These are phyloP conservation scores for Azolla pinnata DNA, from an alignment of 75 land plant species.

Conservation along the genomic window DNA sequence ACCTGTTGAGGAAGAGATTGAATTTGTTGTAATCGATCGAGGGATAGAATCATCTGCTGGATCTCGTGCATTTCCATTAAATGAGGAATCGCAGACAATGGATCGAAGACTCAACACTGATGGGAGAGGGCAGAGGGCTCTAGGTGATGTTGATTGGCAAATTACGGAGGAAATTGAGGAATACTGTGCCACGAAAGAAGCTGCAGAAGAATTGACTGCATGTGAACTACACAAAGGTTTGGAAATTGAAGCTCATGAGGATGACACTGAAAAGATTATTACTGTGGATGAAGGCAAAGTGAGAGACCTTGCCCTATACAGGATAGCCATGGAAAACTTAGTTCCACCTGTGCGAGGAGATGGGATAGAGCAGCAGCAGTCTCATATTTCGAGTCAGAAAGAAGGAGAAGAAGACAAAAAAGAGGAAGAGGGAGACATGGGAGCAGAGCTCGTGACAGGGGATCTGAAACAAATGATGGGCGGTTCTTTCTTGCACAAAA, in stretches of 20 bases:
- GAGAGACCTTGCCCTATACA: conserved; percentile 12
- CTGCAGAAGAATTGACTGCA: background rate
- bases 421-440: too few relatives aligned
- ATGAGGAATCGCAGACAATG: background rate
- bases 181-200: background rate
- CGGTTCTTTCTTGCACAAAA: too few relatives aligned
- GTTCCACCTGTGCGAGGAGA: conserved; percentile 10
- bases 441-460: too few relatives aligned
- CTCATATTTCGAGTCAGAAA: too few relatives aligned
- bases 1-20: background rate
- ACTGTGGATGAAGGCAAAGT: conserved; percentile 18
- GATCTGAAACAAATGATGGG: too few relatives aligned
- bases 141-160: background rate
- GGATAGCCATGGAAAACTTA: conserved; percentile 50
- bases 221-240: conserved; percentile 23
- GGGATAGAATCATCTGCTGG: too few relatives aligned
- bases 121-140: background rate
- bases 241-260: conserved; percentile 18
- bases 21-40: too few relatives aligned
- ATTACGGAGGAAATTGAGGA: background rate
- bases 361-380: too few relatives aligned
- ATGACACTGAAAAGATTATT: conserved; percentile 17
- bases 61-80: background rate
- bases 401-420: too few relatives aligned
- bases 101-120: background rate